Evolutionary conservation across 192 early-diverging fungal genomes (phyloP).

Genomic region (Backusella circina): DNA sequence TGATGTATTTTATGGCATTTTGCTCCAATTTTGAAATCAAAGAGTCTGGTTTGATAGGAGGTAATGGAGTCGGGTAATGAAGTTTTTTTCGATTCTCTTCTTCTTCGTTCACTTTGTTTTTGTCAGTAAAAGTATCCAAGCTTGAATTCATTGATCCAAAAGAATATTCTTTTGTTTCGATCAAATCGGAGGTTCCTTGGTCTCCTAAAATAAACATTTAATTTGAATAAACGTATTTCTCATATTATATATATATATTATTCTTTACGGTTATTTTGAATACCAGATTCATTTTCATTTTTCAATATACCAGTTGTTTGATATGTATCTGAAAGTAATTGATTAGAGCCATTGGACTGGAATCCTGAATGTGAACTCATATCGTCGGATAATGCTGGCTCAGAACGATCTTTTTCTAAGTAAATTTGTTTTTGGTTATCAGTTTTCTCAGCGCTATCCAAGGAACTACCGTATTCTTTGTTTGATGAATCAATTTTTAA

Average conservation of each 20-base stretch:
- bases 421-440: background rate
- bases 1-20: conserved; percentile 23
- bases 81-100: background rate
- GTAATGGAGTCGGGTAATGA: background rate
- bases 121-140: background rate
- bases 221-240: background rate
- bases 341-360: background rate
- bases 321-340: background rate
- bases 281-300: background rate
- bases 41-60: conserved; percentile 9
- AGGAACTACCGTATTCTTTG: background rate
- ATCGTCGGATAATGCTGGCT: background rate
- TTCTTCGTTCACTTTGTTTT: background rate
- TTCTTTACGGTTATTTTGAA: background rate
- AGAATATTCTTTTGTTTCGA: background rate
- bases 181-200: background rate
- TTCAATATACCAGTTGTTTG: background rate
- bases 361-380: background rate
- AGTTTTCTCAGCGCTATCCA: background rate
- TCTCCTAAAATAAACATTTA: background rate
- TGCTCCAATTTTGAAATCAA: background rate
- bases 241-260: background rate
- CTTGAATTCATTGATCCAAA: background rate
- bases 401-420: background rate
- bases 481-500: background rate